Base-by-base conservation (phyloP, 441 rosid genomes). In the Croton laevigatus region DNA sequence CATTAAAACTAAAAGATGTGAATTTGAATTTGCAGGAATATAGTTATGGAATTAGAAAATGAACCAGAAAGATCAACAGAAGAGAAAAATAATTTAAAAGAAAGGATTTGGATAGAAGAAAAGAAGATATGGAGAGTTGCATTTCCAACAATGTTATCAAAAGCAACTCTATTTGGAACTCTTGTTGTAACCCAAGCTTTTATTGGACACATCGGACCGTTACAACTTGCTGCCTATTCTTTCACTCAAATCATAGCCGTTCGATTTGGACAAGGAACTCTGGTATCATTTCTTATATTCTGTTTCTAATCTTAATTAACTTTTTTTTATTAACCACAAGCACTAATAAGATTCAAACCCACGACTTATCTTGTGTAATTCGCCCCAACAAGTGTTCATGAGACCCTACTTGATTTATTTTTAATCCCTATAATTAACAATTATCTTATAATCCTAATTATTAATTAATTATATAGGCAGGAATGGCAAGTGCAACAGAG, bases 401-500 rank as follows among this genome's bases (percentile, higher is more conserved):
- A n/a, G n/a, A n/a, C n/a, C n/a, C n/a, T n/a, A n/a, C n/a, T n/a
- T n/a, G n/a, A n/a, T n/a, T n/a, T n/a, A n/a, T n/a, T n/a, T n/a
- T n/a, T n/a, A n/a, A n/a, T n/a, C n/a, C n/a, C n/a, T n/a, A n/a
- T n/a, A n/a, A n/a, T n/a, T n/a, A n/a, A n/a, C n/a, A n/a, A n/a
- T n/a, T n/a, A n/a, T n/a, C n/a, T n/a, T 3, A 3, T n/a, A 51
- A 0, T 51, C 17, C 32, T 27, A 27, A 27, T 27, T 27, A 27
- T 27, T 27, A 27, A 16, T 16, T 19, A 51, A 0, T 51, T 51
- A 3, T 23, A 3, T 69, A 84, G 87, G 22, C 83, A 8, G 89
- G 88, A 27, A 86, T 86, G 92, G 81, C 88, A 11, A 88, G 90
- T 32, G 92, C 92, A 27, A 84, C 88, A 0, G 90, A 88, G 42